Evolutionary conservation across 148 eudicot genomes (phyloP).

Genomic region (Cornus controversa): DNA sequence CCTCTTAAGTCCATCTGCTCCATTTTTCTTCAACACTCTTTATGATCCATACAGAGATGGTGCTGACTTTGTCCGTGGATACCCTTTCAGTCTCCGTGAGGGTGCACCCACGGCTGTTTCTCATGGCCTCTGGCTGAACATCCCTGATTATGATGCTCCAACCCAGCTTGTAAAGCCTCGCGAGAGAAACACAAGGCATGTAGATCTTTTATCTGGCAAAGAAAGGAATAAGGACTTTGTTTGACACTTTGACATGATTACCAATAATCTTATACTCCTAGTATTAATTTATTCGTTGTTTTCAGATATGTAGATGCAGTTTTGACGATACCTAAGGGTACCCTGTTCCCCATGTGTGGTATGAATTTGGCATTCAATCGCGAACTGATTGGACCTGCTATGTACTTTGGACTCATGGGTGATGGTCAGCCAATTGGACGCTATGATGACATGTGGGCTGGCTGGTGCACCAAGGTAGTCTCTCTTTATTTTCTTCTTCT

Average conservation of each 20-base stretch:
- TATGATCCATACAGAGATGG: conserved; percentile 24
- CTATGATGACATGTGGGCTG: conserved; percentile 32
- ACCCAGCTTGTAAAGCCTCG: conserved; percentile 30
- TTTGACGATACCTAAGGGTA: conserved; percentile 26
- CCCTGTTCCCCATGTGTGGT: conserved; percentile 30
- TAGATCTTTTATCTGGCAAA: not conserved
- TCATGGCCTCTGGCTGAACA: conserved; percentile 27
- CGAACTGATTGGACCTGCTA: conserved; percentile 27
- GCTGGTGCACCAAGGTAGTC: conserved; percentile 27
- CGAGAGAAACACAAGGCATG: conserved; percentile 22
- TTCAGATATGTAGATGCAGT: conserved; percentile 28
- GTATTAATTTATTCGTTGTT: not conserved
- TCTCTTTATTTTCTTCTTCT: no score
- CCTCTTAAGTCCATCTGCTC: conserved; percentile 25
- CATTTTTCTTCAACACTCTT: conserved; percentile 25
- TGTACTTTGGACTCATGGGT: conserved; percentile 34
- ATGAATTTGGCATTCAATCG: conserved; percentile 30
- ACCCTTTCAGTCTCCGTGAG: conserved; percentile 27
- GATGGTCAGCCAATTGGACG: conserved; percentile 32
- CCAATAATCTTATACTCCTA: not conserved
- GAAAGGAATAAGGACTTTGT: not conserved
- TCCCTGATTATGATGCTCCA: conserved; percentile 28
- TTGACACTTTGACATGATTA: not conserved
- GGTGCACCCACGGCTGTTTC: conserved; percentile 24
- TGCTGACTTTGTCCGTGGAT: conserved; percentile 28